Percentiles rank a stretch among this genome's conserved stretches.
phyloP scores from a whole-genome alignment of 169 alveolate species.

The Eimeria sp. region DNA sequence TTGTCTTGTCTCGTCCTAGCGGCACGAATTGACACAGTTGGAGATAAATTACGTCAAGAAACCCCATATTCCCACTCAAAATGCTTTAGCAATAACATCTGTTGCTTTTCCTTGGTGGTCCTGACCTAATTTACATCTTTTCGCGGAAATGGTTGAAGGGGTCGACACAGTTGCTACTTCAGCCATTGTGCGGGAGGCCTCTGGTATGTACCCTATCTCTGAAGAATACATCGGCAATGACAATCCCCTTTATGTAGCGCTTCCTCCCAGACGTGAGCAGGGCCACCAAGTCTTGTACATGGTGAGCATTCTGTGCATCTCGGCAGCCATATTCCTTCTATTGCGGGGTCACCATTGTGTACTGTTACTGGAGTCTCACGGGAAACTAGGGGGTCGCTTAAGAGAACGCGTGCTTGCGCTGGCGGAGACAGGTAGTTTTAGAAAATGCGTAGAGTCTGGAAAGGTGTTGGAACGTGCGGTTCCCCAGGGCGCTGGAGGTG shows the following conservation, averaged over 20 bases:
- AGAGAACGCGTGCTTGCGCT: not conserved
- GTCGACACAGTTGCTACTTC: not conserved
- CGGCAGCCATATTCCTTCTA: not conserved
- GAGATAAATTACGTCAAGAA: not conserved
- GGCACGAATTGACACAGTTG: not conserved
- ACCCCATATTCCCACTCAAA: not conserved
- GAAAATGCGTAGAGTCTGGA: not conserved
- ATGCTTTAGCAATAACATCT: not conserved
- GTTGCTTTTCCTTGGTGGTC: not conserved
- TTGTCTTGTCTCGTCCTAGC: not conserved
- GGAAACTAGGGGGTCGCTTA: not conserved
- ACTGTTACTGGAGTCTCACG: not conserved
- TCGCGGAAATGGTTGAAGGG: not conserved
- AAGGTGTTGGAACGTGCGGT: not conserved
- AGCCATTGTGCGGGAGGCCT: not conserved
- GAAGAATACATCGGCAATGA: not conserved
- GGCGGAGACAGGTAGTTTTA: not conserved
- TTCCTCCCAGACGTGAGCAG: not conserved
- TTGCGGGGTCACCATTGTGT: constrained; percentile 7
- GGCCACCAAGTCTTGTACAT: not conserved
- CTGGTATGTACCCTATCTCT: not conserved
- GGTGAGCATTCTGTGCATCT: not conserved
- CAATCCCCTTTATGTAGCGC: not conserved
- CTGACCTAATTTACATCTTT: not conserved
- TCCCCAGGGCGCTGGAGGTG: not conserved